Evolutionary conservation across 495 filamentous ascomycete genomes (phyloP), one percentile per base, ranked within the genome.

Genomic region (Viridothelium virens): DNA sequence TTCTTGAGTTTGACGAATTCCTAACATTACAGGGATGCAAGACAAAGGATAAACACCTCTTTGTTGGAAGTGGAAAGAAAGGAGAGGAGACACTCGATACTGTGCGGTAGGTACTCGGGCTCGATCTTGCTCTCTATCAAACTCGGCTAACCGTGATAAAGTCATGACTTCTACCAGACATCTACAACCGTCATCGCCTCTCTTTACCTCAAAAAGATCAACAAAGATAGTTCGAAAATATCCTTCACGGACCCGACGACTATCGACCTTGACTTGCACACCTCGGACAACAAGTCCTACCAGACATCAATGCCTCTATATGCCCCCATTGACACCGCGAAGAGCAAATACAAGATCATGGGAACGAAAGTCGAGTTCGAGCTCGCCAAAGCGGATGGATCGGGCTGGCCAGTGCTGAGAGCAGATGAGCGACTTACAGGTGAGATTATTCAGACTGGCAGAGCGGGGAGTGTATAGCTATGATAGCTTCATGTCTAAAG

Each of bases 1-100:
- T 98, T 62, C 81, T 98, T 34, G 94, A 98, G 74, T 98, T 98
- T 72, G 94, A 98, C 75, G 87, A 97, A 77, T 98, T 98, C 76
- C 85, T 98, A 87, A 92, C 89, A 77, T 92, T 98, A 61, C 85
- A 89, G 63, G 94, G 94, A 1, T 98, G 94, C 78, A 85, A 85
- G 72, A 89, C 88, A 38, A 93, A 91, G 75, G 80, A 82, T 62
- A 82, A 81, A 67, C 94, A 98, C 79, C 73, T 96, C 66, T 97
- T 96, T 75, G 81, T 96, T 41, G 95, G 92, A 0, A 89, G 89
- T 74, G 82, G 86, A 73, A 68, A 71, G 66, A 67, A 68, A 34
- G 76, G 77, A 1, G 85, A 86, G 69, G 86, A 88, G 75, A 66
- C 81, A 39, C 68, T 89, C 48, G 85, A 90, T 36, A 86, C 84